Evolutionary conservation across 768 basidiomycete genomes (phyloP).

Genomic region (Leccinum truebloodii): DNA sequence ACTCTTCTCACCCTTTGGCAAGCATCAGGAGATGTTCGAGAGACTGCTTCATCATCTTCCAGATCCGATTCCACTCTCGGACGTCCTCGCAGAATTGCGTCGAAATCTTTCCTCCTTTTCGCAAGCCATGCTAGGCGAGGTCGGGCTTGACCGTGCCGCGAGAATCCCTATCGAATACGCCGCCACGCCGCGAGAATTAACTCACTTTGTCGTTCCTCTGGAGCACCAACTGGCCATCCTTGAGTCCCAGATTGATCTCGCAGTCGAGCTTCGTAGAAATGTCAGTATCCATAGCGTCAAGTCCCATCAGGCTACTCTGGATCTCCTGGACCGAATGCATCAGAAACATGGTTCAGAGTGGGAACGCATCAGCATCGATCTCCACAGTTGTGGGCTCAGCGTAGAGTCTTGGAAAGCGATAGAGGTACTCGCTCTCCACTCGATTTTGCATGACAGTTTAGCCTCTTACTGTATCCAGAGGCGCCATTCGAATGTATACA

Average conservation of each 20-base stretch:
- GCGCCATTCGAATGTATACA: conserved; percentile 73
- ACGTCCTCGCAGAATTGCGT: conserved; percentile 63
- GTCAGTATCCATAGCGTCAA: conserved; percentile 90
- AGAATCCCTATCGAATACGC: conserved; percentile 65
- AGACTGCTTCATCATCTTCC: conserved; percentile 67
- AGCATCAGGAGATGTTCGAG: conserved; percentile 47
- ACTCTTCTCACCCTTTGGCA: conserved; percentile 54
- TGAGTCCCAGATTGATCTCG: conserved; percentile 83
- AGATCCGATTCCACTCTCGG: conserved; percentile 61
- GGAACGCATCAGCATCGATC: conserved; percentile 72
- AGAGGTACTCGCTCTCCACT: conserved; percentile 51
- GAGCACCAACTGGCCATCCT: conserved; percentile 81
- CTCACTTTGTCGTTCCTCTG: conserved; percentile 77
- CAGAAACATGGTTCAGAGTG: conserved; percentile 58
- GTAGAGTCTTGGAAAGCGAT: conserved; percentile 72
- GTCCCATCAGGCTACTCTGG: conserved; percentile 64
- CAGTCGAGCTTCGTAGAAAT: conserved; percentile 73
- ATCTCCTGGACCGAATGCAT: conserved; percentile 61
- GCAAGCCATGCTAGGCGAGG: conserved; percentile 85
- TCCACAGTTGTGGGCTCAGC: conserved; percentile 90
- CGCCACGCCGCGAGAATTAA: conserved; percentile 54
- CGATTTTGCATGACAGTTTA: background rate
- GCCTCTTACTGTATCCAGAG: conserved; percentile 44
- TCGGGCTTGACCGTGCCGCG: conserved; percentile 84
- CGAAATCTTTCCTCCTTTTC: conserved; percentile 61